Base-by-base conservation (phyloP, 176 grass and related monocot genomes). In the Alloteropsis semialata region DNA sequence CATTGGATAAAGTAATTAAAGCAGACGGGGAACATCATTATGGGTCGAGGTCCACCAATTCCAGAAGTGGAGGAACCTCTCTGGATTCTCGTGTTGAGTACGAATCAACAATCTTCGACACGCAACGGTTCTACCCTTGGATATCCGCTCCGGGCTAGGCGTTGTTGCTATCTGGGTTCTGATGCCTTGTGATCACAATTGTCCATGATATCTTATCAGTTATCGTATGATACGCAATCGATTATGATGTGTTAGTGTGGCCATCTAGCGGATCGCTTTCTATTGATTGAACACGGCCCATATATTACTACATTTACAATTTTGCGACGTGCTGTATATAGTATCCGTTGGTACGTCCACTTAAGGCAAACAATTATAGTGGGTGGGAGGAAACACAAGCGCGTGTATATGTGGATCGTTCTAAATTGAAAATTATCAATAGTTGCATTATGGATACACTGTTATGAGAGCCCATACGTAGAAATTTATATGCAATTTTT, bases 81-180 rank as follows among this genome's bases (percentile, higher is more conserved):
- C 36, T n/a, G n/a, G 25, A 45, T 72, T 41, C 2, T 33, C 33
- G 5, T 5, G 62, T 32, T 57, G 14, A 28, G n/a, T n/a, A n/a
- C 21, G 43, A 72, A 79, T 42, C 38, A 48, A 51, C 29, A 29
- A 51, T 39, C 10, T 44, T 50, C 65, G 21, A 28, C 22, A 13
- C 18, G 39, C 74, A 72, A 49, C 5, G 63, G 21, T 85, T 77
- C 38, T 70, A 25, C 64, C 30, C 34, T 29, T 18, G 41, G 69
- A 79, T 77, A 79, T 79, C 60, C 72, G 44, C 60, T 66, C 72
- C 34, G 60, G 60, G 29, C 59, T 50, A 48, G 48, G 17, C 9
- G 27, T 50, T 73, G 17, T 33, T 73, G 17, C 69, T 72, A 50
- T 49, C 46, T 74, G 15, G 27, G 70, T 6, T 65, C 30, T 65